phyloP scores from a whole-genome alignment of 352 stramenopile species.

The Salisapilia sapeloensis region DNA sequence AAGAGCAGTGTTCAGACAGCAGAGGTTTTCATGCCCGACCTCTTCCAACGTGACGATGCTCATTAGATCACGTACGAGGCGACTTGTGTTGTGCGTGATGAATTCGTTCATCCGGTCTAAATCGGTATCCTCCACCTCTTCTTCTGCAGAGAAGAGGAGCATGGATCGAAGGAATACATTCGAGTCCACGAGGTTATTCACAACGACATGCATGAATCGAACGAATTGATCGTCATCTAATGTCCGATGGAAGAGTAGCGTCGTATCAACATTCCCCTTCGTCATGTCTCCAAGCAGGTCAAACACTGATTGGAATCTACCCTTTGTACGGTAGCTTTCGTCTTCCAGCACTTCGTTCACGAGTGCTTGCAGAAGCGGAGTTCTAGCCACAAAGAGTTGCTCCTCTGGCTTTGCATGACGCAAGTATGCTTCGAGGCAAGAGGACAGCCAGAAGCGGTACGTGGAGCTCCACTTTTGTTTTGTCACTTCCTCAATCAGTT shows the following conservation, averaged over 20 bases:
- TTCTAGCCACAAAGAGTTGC: conserved; percentile 83
- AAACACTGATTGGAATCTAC: conserved; percentile 91
- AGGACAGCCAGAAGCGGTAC: conserved; percentile 93
- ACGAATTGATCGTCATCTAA: conserved; percentile 82
- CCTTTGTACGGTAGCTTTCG: conserved; percentile 67
- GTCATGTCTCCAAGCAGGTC: conserved; percentile 92
- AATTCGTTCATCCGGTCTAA: conserved; percentile 81
- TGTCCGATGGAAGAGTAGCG: conserved; percentile 80
- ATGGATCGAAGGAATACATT: conserved; percentile 95
- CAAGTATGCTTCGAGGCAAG: conserved; percentile 92
- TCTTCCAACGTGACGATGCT: conserved; percentile 88
- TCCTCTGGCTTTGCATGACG: conserved; percentile 68
- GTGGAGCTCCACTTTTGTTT: conserved; percentile 85
- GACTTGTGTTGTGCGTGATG: conserved; percentile 72
- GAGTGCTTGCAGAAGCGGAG: conserved; percentile 76
- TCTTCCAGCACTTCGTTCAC: conserved; percentile 79
- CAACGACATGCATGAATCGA: conserved; percentile 85
- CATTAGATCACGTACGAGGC: conserved; percentile 89
- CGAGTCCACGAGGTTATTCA: conserved; percentile 90
- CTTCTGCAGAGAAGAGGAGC: conserved; percentile 65
- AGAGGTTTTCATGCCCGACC: conserved; percentile 97
- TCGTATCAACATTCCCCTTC: conserved; percentile 84
- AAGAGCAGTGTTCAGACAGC: conserved; percentile 93
- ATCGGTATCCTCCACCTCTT: conserved; percentile 29
- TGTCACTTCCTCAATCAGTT: conserved; percentile 82